Evolutionary conservation across 2,329 filamentous ascomycete genomes (phyloP).

Genomic region (Lithohypha guttulata): DNA sequence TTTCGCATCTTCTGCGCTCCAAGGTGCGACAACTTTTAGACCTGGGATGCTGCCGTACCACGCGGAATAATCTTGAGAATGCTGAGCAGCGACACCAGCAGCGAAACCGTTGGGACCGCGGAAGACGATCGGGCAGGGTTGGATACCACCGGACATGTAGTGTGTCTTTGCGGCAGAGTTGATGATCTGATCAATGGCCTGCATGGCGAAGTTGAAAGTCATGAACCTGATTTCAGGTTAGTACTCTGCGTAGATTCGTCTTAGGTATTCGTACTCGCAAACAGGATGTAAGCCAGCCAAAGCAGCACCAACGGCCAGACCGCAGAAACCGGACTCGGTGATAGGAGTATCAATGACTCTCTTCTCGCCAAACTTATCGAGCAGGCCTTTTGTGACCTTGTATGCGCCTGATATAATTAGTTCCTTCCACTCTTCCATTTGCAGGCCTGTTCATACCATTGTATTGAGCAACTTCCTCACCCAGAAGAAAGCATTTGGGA

Average conservation of each 20-base stretch:
- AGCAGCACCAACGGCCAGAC: conserved; percentile 88
- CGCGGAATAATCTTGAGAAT: conserved; percentile 96
- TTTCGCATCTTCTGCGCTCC: conserved; percentile 97
- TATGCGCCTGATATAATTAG: conserved; percentile 39
- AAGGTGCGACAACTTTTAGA: conserved; percentile 91
- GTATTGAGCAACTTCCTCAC: conserved; percentile 98
- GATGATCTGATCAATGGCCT: conserved; percentile 98
- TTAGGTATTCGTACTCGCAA: conserved; percentile 56
- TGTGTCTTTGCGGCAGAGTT: conserved; percentile 98
- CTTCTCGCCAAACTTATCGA: conserved; percentile 96
- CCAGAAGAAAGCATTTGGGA: conserved; percentile 87
- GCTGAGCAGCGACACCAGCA: conserved; percentile 86
- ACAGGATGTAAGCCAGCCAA: conserved; percentile 89
- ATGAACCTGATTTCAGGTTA: conserved; percentile 83
- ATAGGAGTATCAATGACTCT: conserved; percentile 97
- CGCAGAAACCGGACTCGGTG: conserved; percentile 90
- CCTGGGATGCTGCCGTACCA: conserved; percentile 99
- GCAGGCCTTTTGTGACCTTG: conserved; percentile 96
- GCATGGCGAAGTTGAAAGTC: conserved; percentile 99
- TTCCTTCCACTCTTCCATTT: neutral
- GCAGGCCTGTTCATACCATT: conserved; percentile 67
- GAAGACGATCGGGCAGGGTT: conserved; percentile 99
- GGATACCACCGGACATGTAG: conserved; percentile 99
- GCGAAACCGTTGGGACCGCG: conserved; percentile 98
- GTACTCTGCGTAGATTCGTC: too few relatives aligned